Base-by-base conservation (phyloP, 805 yeast genomes). In the Isabelozyma gotoi region DNA sequence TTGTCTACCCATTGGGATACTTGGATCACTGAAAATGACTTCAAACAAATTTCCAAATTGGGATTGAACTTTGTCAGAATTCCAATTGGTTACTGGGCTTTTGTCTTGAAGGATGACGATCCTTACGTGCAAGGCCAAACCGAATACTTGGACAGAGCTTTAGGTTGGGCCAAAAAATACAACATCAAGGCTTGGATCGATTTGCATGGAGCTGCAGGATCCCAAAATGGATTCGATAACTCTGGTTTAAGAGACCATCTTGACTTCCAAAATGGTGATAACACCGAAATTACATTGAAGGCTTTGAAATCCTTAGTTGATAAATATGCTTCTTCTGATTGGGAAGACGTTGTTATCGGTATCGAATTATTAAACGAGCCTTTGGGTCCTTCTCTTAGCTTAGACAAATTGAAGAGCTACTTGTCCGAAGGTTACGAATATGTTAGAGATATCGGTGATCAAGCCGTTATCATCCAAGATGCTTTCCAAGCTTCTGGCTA, bases 41-140 rank as follows among this genome's bases (percentile, higher is more conserved):
- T 92, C 55, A 51, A 64, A 39, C 59, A 71, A 42, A 87, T 91
- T 41, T 73, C 74, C 4, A 56, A 53, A 10, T 72, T 71, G 43
- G 96, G 96, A 1, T 73, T 91, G 50, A 92, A 91, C 65, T 73
- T 84, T 51, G 96, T 89, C 16, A 81, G 97, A 57, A 84, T 91
- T 46, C 97, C 98, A 36, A 80, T 91, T 43, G 97, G 97, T 8
- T 91, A 91, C 69, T 92, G 98, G 98, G 96, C 96, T 7, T 88
- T 87, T 62, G 59, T 74, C 38, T 57, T 65, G 6, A 68, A 79
- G 36, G 77, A 72, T 16, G 71, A 71, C 42, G 97, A 91, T 61
- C 96, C 97, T 2, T 91, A 88, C 56, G 94, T 89, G 27, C 81
- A 77, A 57, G 97, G 97, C 27, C 96, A 87, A 65, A 78, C 68